phyloP scores from a whole-genome alignment of 1,284 basidiomycete genomes.

The Agroathelia rolfsii region DNA sequence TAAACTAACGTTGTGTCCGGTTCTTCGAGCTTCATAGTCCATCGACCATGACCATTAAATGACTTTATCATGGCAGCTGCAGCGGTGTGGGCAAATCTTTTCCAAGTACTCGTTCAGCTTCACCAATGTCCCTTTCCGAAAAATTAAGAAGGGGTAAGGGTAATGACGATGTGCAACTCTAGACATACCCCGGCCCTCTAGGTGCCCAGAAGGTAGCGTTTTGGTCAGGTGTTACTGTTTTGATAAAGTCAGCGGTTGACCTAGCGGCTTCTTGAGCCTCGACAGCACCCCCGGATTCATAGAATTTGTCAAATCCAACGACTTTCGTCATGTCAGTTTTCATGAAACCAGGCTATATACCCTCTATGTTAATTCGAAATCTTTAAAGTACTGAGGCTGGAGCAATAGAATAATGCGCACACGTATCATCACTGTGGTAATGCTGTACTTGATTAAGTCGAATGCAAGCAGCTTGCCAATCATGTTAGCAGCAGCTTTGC shows the following conservation, averaged over 20 bases:
- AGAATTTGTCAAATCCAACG: constrained; percentile 34
- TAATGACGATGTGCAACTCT: constrained; percentile 2
- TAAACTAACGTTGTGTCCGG: too few species aligned
- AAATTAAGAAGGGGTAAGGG: too few species aligned
- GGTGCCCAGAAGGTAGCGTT: constrained; percentile 39
- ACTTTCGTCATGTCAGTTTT: constrained; percentile 35
- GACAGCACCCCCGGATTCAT: constrained; percentile 34
- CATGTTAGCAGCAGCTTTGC: constrained; percentile 40
- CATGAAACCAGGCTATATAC: constrained; percentile 22
- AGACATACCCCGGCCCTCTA: constrained; percentile 26
- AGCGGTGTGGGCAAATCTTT: constrained; percentile 30
- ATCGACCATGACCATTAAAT: too few species aligned
- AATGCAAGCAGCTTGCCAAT: constrained; percentile 32
- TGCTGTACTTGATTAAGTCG: constrained; percentile 28
- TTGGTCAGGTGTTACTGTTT: constrained; percentile 22
- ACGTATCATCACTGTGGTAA: constrained; percentile 35
- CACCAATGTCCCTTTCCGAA: constrained; percentile 32
- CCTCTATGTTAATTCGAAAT: neutral
- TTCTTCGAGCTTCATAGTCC: too few species aligned
- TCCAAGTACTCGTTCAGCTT: constrained; percentile 33
- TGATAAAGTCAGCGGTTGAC: constrained; percentile 29
- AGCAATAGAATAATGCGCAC: constrained; percentile 19
- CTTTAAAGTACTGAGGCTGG: too few species aligned
- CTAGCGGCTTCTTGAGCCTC: constrained; percentile 30
- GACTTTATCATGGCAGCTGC: constrained; percentile 42